phyloP scores from a whole-genome alignment of 129 eudicot species.

The Lonicera japonica region DNA sequence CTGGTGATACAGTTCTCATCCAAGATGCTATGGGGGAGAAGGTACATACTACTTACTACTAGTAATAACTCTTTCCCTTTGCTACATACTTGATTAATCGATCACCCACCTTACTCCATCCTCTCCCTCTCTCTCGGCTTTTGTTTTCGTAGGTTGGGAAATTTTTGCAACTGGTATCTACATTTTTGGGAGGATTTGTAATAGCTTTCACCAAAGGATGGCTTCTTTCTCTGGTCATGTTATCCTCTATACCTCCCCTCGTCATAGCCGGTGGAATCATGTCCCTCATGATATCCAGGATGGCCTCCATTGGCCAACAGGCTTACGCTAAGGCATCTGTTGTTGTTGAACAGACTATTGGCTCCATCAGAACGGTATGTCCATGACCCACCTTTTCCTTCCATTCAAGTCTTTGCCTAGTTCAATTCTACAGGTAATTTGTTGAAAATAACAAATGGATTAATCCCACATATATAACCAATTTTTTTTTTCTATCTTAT shows the following conservation, averaged over 20 bases:
- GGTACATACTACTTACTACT: slow-evolving; percentile 24
- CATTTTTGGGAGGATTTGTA: slow-evolving; percentile 80
- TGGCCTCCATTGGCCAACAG: slow-evolving; percentile 75
- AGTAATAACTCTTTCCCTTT: neutral
- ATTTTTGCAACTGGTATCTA: slow-evolving; percentile 58
- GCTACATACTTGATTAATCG: too few relatives aligned
- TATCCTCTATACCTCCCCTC: slow-evolving; percentile 59
- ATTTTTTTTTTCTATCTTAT: neutral
- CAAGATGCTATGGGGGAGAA: slow-evolving; percentile 99
- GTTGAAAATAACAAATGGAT: slow-evolving; percentile 81
- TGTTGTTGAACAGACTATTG: slow-evolving; percentile 83
- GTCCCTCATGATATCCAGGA: slow-evolving; percentile 46
- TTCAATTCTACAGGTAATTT: too few relatives aligned
- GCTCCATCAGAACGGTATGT: slow-evolving; percentile 84
- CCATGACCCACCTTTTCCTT: neutral
- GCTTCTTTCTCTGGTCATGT: slow-evolving; percentile 93
- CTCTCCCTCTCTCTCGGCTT: too few relatives aligned
- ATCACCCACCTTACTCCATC: too few relatives aligned
- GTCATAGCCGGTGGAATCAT: slow-evolving; percentile 61
- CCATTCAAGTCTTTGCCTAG: neutral
- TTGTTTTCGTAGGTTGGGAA: slow-evolving; percentile 90
- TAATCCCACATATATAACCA: neutral
- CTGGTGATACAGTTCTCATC: slow-evolving; percentile 92
- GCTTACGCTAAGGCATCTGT: slow-evolving; percentile 83
- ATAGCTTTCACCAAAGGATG: slow-evolving; percentile 75